Evolutionary conservation across 306 rosid species (phyloP), one percentile per base, ranked within the genome.

Genomic region (Astragalus membranaceus): DNA sequence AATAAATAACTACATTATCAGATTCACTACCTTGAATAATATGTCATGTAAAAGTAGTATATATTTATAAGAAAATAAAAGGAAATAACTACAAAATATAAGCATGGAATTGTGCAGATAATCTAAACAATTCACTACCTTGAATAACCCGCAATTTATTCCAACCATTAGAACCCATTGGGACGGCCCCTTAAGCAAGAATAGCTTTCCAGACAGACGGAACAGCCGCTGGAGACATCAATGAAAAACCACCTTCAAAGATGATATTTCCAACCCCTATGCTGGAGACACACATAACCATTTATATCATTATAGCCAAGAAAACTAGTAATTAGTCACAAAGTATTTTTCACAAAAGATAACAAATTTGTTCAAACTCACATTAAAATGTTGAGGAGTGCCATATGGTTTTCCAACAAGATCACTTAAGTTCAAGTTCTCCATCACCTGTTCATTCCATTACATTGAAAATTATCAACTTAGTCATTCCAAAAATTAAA

Each of bases 331-430:
- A 78, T 63, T 6, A 51, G 49, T 12, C 50, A 74, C 44, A 36
- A 3, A 12, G 23, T 20, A 20, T 20, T 20, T 26, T 37, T 46
- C 33, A 46, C 59, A 56, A 37, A 49, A 70, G 50, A 2, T 67
- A 17, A 52, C 14, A 16, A 47, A 20, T 54, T 36, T 20, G 63
- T 23, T 75, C 70, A 61, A 35, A 48, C 97, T 81, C 81, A 93
- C 98, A 36, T 81, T 84, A 58, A 82, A 93, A 84, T 90, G 98
- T 61, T 73, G 84, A 77, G 90, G 96, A 49, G 92, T 81, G 64
- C 98, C 98, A 67, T 87, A 93, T 33, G 92, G 84, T 78, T 90
- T 82, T 84, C 94, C 97, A 74, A 88, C 83, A 64, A 90, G 88
- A 78, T 60, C 77, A 16, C 88, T 88, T 51, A 90, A 92, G 84